Base-by-base conservation (phyloP, 192 early-diverging fungal species). In the Podila verticillata region DNA sequence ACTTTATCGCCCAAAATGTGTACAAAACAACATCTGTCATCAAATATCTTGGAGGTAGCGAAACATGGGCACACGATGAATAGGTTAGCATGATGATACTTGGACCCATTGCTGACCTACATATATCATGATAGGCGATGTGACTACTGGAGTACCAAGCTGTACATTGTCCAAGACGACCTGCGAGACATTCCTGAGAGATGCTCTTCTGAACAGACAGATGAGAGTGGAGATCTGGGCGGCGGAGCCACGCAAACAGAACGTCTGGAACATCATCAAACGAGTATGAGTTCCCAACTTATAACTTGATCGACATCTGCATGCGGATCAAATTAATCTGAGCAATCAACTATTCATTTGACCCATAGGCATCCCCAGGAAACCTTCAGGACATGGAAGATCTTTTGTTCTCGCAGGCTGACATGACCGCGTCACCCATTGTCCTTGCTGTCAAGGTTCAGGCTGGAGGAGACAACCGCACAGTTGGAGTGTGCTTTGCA, bases 381-480 rank as follows among this genome's bases (percentile, higher is more conserved):
- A 98, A 99, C 65, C 74, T 98, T 58, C 91, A 94, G 74, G 90
- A 93, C 44, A 87, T 99, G 24, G 97, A 99, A 72, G 96, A 98
- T 71, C 72, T 95, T 51, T 75, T 99, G 26, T 98, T 97, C 69
- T 74, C 82, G 24, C 88, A 90, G 70, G 85, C 88, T 31, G 92
- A 93, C 29, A 88, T 96, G 67, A 82, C 90, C 0, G 68, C 88
- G 0, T 91, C 94, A 8, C 95, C 97, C 1, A 86, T 97, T 30
- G 92, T 98, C n/a, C 83, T 95, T 71, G 92, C 92, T 19, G 85
- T 95, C n/a, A 89, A 86, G 69, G 80, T 95, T 48, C 70, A 63
- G 10, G 61, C 71, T 1, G 89, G 84, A 61, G 85, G 82, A 15
- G 89, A 91, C 31, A 89, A 95, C 64, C 91, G 91, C 85, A 74